Conservation (phyloP, 2,329 filamentous ascomycete species). For the Exophiala spinifera region DNA sequence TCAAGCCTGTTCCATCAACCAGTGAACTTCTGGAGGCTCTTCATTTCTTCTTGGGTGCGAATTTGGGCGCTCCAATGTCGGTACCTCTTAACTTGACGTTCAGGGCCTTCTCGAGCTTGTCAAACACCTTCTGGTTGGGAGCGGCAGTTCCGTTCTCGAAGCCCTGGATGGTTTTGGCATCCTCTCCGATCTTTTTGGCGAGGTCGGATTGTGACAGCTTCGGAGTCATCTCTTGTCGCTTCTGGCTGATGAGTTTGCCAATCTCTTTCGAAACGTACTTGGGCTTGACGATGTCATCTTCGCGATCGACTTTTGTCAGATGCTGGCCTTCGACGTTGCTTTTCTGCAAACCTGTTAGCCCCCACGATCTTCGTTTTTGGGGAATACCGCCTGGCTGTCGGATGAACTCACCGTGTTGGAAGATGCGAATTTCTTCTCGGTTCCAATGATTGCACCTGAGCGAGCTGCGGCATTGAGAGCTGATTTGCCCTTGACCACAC, state of each 20-base stretch:
- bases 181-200: constrained; percentile 87
- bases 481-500: constrained; percentile 78
- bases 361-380: too few species aligned
- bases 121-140: constrained; percentile 80
- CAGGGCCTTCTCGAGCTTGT: constrained; percentile 75
- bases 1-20: too few species aligned
- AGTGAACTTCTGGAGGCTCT: background rate
- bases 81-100: constrained; percentile 82
- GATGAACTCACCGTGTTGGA: constrained; percentile 77
- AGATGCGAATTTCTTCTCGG: constrained; percentile 85
- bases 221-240: constrained; percentile 76
- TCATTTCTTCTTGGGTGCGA: constrained; percentile 69
- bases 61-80: constrained; percentile 81
- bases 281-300: constrained; percentile 95
- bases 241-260: constrained; percentile 75
- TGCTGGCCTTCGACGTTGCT: constrained; percentile 73
- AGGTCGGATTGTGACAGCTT: constrained; percentile 93
- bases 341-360: constrained; percentile 46
- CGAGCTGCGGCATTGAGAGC: constrained; percentile 88
- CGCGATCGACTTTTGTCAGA: constrained; percentile 94
- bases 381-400: too few species aligned
- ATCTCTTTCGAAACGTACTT: constrained; percentile 82
- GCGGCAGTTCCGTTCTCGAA: constrained; percentile 77
- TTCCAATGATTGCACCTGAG: constrained; percentile 69
- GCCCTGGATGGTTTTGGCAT: constrained; percentile 72